Evolutionary conservation across 2,329 filamentous ascomycete species (phyloP), one percentile per base, ranked within the genome.

Genomic region (Trichoderma gracile): DNA sequence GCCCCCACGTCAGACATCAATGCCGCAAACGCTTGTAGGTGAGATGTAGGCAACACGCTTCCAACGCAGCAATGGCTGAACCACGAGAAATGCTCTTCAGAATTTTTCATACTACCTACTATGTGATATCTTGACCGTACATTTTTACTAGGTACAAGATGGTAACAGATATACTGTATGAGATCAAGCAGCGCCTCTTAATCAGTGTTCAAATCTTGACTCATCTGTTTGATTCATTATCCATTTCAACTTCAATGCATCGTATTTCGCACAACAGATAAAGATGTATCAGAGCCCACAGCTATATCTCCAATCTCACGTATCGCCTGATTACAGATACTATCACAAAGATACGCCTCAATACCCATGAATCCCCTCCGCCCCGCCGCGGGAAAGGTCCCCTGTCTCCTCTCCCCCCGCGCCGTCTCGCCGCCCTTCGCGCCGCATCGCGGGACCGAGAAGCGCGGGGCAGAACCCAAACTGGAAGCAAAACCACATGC

Each of bases 381-480:
- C 50, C 52, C 60, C 50, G 43, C 50, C 42, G 33, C 56, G 56
- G 56, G 27, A 40, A 25, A 15, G 27, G n/a, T n/a, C 14, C 30
- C 19, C 27, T 15, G 21, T 19, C 8, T 27, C 2, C 43, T 38
- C 7, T 3, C 19, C 38, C 43, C 43, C 55, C 55, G 43, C 56
- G 56, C 56, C 56, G 56, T 52, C 33, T 38, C 33, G 49, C 27
- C 56, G 56, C 56, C 45, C 17, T 30, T 50, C 30, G 9, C 33
- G 49, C 49, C 33, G 19, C 27, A 52, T 33, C 49, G 49, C 55
- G 33, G 45, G 42, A 46, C 56, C 45, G 52, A 55, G 52, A 47
- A 30, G 23, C 54, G 57, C 47, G 38, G 58, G 58, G 46, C 23
- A 61, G 8, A 5, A 27, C 59, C 59, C 53, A 50, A 62, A 62